Evolutionary conservation across 2,329 filamentous ascomycete genomes (phyloP), one percentile per base, ranked within the genome.

Genomic region (Talaromyces funiculosus): DNA sequence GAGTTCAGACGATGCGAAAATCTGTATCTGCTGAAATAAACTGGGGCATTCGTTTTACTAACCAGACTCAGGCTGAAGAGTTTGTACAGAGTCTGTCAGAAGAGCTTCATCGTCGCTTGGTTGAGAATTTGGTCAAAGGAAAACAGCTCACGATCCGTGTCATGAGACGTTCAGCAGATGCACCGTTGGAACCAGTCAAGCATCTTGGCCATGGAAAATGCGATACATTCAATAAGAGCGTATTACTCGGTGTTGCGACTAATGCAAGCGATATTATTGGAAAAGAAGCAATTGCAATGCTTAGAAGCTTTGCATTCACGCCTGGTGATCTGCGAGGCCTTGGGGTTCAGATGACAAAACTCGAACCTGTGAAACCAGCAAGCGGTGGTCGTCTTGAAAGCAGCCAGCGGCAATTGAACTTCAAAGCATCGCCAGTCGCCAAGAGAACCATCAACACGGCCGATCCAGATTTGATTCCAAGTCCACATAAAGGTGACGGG

Each of bases 21-120:
- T 97, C 93, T 0, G 91, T 99, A 0, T 97, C 94, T 1, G 93
- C 93, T 0, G 94, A 99, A 72, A 91, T 99, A 64, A 99, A 94
- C 68, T 99, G 94, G 94, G 94, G 95, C 2, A 96, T 99, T 60
- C 87, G 94, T 5, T 99, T 99, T 71, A 86, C 94, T 66, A 95
- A 84, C 62, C 91, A 97, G 69, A 82, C 85, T n/a, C 93, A 99
- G 74, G 92, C 92, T 0, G 93, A 97, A 62, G 90, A 95, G 65
- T 99, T 99, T 72, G 83, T 97, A 31, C 80, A 85, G 63, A 94
- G 90, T 65, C 78, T 99, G 0, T 94, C 90, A 69, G 87, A 87
- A 60, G 94, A 99, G 73, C 78, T 99, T 6, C 87, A 92, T 67
- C 88, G 87, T 60, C 84, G 94, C 1, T 77, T 99, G 18, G 70